Base-by-base conservation (phyloP, 2,329 filamentous ascomycete genomes). In the Elsinoe perseae region DNA sequence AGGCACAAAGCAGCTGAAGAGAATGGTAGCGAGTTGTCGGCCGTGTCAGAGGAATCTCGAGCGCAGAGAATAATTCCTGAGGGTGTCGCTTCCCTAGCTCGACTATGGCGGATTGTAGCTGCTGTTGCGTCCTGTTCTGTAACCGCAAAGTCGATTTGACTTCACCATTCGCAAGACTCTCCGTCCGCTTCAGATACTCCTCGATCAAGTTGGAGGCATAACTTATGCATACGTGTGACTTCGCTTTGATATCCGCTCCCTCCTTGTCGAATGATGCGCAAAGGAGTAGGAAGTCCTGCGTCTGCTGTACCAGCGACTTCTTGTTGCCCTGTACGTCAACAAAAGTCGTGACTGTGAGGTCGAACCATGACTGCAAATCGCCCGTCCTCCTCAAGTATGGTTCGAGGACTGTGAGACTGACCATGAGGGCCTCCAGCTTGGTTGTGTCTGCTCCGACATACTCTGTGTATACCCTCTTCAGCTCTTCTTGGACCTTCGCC, bases 401-500 rank as follows among this genome's bases (percentile, higher is more conserved):
- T 21, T 83, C 77, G 32, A 92, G 73, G 38, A 77, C 78, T 46
- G 81, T 79, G 56, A 92, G 71, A 44, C 87, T 77, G 50, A 79
- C 78, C 16, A 91, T 75, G 70, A 91, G 93, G n/a, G 82, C 72
- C 4, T 80, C 81, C 66, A 81, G 79, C 62, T 81, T 80, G 52
- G 77, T 68, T 2, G 80, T 73, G 21, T 76, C 75, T 30, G 78
- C 77, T 21, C 76, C 75, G 58, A 91, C 80, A 61, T 81, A 75
- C 64, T 80, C 83, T 57, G 84, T 77, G 72, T 85, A 89, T 55
- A 88, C 77, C 21, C 76, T 70, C 38, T 85, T 73, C 6, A 93
- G 77, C 63, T 90, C 87, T 38, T 89, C 86, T 60, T 89, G 83
- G 52, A 90, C 76, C 57, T 84, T 82, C 61, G 88, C 85, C n/a